phyloP scores from a whole-genome alignment of 2,329 filamentous ascomycete species.

The Claviceps sp. region DNA sequence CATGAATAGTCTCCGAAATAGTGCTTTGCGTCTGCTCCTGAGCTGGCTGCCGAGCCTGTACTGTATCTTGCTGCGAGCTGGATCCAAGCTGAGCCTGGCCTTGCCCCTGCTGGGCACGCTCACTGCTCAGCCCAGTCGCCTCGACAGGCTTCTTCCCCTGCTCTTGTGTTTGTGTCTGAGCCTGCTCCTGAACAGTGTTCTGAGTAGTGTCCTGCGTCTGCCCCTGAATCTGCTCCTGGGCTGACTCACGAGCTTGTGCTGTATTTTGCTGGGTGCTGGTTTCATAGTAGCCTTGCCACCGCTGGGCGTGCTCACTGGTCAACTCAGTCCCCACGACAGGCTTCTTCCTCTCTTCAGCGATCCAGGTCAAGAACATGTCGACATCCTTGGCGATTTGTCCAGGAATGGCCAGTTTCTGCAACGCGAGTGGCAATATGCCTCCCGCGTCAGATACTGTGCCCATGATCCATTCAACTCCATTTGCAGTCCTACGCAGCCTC shows the following conservation, averaged over 20 bases:
- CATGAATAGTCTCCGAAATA: too few relatives aligned
- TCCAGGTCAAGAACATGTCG: conserved; percentile 52
- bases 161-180: not conserved
- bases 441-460: conserved; percentile 59
- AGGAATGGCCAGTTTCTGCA: conserved; percentile 52
- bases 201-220: not conserved
- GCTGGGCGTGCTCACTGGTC: not conserved
- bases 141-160: not conserved
- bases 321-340: not conserved
- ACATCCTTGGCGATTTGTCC: conserved; percentile 58
- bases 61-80: not conserved
- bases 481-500: conserved; percentile 33
- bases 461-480: conserved; percentile 62
- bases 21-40: not conserved
- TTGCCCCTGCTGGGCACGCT: too few relatives aligned
- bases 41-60: not conserved
- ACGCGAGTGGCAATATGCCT: conserved; percentile 50
- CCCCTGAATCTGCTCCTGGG: not conserved
- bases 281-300: too few relatives aligned
- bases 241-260: not conserved
- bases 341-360: conserved; percentile 30
- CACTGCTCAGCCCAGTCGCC: not conserved
- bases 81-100: not conserved
- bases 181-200: not conserved
- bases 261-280: not conserved